phyloP scores from a whole-genome alignment of 352 stramenopile genomes.

The Albugo laibachii region DNA sequence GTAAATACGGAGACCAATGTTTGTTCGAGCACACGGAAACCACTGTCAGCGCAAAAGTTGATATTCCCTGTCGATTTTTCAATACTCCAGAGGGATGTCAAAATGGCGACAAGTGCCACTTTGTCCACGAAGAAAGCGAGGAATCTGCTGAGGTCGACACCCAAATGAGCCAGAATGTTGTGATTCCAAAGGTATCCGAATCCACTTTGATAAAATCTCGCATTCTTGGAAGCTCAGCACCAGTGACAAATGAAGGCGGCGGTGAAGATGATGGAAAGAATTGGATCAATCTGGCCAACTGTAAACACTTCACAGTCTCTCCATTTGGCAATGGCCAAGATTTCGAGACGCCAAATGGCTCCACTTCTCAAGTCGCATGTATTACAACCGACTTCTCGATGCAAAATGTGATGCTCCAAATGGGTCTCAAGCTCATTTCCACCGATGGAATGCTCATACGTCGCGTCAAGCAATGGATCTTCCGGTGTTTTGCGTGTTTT shows the following conservation, averaged over 20 bases:
- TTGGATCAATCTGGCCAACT: constrained; percentile 62
- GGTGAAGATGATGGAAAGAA: constrained; percentile 75
- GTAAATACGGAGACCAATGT: constrained; percentile 63
- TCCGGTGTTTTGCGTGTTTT: constrained; percentile 94
- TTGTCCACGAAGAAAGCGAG: constrained; percentile 33
- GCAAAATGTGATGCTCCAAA: constrained; percentile 82
- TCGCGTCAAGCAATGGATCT: constrained; percentile 88
- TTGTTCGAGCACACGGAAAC: constrained; percentile 58
- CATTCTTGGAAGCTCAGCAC: constrained; percentile 66
- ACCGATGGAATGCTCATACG: constrained; percentile 74
- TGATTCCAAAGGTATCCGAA: constrained; percentile 22
- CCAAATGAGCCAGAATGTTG: not conserved
- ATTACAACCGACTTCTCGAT: constrained; percentile 82
- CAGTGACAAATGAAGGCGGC: constrained; percentile 52
- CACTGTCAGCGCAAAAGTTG: constrained; percentile 26
- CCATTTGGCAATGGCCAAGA: constrained; percentile 59
- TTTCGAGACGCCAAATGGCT: constrained; percentile 24
- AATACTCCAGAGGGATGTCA: constrained; percentile 53
- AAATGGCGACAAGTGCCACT: constrained; percentile 45
- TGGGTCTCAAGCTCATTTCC: constrained; percentile 59
- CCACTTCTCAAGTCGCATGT: constrained; percentile 37
- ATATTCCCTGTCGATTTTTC: constrained; percentile 58
- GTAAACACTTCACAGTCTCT: constrained; percentile 31
- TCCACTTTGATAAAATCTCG: constrained; percentile 38
- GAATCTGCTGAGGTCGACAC: not conserved